These are phyloP conservation scores for Aureobasidium sp. DNA, from an alignment of 2,329 filamentous ascomycete genomes.

Conservation along the genomic window DNA sequence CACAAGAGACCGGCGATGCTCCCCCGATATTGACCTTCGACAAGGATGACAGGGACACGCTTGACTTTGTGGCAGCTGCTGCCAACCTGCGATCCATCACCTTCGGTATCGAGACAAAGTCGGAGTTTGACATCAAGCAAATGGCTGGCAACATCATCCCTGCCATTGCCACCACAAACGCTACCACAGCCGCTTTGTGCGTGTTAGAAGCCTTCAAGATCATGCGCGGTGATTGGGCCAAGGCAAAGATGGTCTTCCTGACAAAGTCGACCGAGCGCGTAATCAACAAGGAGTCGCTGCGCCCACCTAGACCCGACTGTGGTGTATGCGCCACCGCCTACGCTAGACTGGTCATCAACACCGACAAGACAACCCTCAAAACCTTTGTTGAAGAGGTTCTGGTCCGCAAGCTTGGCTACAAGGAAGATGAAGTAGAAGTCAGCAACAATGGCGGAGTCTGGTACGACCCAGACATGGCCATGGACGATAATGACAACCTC, in stretches of 20 bases:
- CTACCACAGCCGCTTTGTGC: conserved; percentile 87
- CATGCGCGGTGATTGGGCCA: conserved; percentile 61
- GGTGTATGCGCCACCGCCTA: conserved; percentile 74
- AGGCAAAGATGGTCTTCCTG: conserved; percentile 79
- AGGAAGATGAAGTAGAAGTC: conserved; percentile 68
- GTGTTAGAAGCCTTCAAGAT: conserved; percentile 92
- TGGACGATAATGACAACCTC: conserved; percentile 56
- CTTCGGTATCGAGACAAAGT: conserved; percentile 84
- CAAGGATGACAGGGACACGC: conserved; percentile 91
- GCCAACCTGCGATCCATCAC: conserved; percentile 82
- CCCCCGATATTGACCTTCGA: conserved; percentile 73
- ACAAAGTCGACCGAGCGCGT: conserved; percentile 56
- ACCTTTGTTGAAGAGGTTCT: conserved; percentile 74
- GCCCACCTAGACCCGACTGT: conserved; percentile 70
- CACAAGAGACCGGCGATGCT: conserved; percentile 40
- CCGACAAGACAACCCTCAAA: conserved; percentile 64
- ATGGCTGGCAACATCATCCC: conserved; percentile 99
- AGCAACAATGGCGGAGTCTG: conserved; percentile 68
- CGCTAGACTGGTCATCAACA: conserved; percentile 59
- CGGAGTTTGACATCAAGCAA: conserved; percentile 93
- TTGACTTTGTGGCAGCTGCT: conserved; percentile 87
- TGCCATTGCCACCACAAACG: conserved; percentile 95
- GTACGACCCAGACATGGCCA: conserved; percentile 79
- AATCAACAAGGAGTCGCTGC: conserved; percentile 49
- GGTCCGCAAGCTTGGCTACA: conserved; percentile 63